Evolutionary conservation across 164 flowering plant genomes (phyloP), one percentile per base, ranked within the genome.

Genomic region (Stephania japonica): DNA sequence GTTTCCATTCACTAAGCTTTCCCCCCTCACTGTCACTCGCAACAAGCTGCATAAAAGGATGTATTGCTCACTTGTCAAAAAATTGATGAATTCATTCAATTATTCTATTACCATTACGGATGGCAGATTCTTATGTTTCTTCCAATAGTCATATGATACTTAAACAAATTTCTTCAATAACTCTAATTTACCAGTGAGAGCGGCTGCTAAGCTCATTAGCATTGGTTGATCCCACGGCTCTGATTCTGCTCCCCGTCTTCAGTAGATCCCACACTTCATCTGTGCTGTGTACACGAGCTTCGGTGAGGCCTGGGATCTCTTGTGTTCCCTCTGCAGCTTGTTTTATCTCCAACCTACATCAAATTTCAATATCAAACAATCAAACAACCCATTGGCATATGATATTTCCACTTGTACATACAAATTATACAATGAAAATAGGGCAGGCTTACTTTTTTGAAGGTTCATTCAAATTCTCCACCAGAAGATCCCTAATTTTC

Each of bases 191-290:
- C 97, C 97, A 91, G 83, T 93, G 97, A 50, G 95, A 91, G 61
- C 97, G 92, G 81, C 98, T 93, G 79, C 98, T 93, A 38, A 85
- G 86, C 77, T 93, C 94, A 80, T 93, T 93, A n/a, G 87, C 92
- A 82, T 78, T 87, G n/a, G 92, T 93, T 6, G 97, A 89, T 77
- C 98, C 98, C 77, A 93, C 98, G 70, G 97, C 86, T 79, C 98
- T 85, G 7, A 67, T 88, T 68, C 77, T 82, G 74, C 84, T 87
- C 70, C 98, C 98, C 27, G 85, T 76, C 76, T 85, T 85, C 4
- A 93, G 86, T 42, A 91, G 83, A 62, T 87, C 93, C 97, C 95
- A 93, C 26, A 90, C 95, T 77, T 89, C 90, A 75, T 86, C 84
- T 73, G 89, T 86, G 65, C 77, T 75, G 73, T 78, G 42, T 65